phyloP scores from a whole-genome alignment of 257 asterid genomes.

The Perilla frutescens region DNA sequence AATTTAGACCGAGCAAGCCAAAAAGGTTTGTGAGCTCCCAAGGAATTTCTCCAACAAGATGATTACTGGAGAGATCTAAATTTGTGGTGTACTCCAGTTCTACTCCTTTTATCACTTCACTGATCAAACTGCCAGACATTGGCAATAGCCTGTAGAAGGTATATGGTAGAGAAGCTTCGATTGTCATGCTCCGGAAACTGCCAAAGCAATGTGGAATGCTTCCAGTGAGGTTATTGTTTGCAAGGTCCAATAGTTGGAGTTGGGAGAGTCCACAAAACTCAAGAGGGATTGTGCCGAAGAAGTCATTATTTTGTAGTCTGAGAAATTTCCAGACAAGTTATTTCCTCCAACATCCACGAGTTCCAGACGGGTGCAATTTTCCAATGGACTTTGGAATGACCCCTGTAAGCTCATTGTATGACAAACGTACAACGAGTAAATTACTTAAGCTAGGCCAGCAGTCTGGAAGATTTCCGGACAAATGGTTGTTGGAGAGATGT shows the following conservation, averaged over 20 bases:
- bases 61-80: neutral
- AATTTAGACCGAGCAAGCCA: neutral
- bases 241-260: conserved; percentile 24
- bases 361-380: neutral
- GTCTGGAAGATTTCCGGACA: conserved; percentile 1
- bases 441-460: neutral
- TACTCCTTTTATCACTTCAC: neutral
- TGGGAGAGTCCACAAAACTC: neutral
- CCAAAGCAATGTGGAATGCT: conserved; percentile 21
- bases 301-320: conserved; percentile 11
- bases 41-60: neutral
- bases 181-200: conserved; percentile 1
- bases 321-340: neutral
- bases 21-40: neutral
- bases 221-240: conserved; percentile 6
- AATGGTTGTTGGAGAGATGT: conserved; percentile 16
- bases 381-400: conserved; percentile 21
- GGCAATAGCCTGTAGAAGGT: no score
- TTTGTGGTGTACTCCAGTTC: neutral
- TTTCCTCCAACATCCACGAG: conserved; percentile 15
- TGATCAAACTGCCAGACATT: no score
- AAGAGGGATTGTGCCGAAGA: conserved; percentile 8
- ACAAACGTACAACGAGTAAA: neutral
- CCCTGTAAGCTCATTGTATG: conserved; percentile 15
- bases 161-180: no score